phyloP scores from a whole-genome alignment of 805 yeast genomes.

The Kodamaea leandrae region DNA sequence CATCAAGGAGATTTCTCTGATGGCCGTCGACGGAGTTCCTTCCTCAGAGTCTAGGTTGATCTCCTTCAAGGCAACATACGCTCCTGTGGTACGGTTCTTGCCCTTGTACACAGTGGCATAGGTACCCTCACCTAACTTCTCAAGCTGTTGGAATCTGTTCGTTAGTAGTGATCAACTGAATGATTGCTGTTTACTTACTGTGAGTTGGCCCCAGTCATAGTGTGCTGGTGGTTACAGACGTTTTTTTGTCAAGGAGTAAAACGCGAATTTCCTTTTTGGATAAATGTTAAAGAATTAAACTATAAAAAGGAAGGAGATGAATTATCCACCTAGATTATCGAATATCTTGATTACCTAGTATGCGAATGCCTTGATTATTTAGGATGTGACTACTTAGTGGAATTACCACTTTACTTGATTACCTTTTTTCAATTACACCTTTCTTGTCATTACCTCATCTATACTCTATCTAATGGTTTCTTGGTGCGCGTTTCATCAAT shows the following conservation, averaged over 20 bases:
- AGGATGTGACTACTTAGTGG: too few species aligned
- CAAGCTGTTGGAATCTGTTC: conserved; percentile 52
- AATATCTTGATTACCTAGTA: too few species aligned
- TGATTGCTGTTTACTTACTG: conserved; percentile 34
- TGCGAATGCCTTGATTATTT: too few species aligned
- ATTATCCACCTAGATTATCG: too few species aligned
- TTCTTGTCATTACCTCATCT: background rate
- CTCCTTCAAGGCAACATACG: conserved; percentile 91
- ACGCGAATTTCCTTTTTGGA: too few species aligned
- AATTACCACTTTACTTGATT: too few species aligned
- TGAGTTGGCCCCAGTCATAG: conserved; percentile 43
- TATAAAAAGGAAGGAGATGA: too few species aligned
- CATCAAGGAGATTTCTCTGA: conserved; percentile 92
- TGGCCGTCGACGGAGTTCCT: conserved; percentile 98
- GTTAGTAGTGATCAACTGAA: conserved; percentile 3
- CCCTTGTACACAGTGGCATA: conserved; percentile 99
- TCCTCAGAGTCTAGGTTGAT: conserved; percentile 94
- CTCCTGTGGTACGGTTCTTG: conserved; percentile 79
- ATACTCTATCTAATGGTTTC: conserved; percentile 51
- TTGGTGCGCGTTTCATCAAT: conserved; percentile 65
- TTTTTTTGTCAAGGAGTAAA: too few species aligned
- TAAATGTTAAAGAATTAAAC: too few species aligned
- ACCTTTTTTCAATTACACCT: too few species aligned
- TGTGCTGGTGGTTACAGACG: conserved; percentile 1
- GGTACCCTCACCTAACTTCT: conserved; percentile 91